These are phyloP conservation scores for Quambalaria eucalypti DNA, from an alignment of 1,284 basidiomycete species.

Conservation along the genomic window DNA sequence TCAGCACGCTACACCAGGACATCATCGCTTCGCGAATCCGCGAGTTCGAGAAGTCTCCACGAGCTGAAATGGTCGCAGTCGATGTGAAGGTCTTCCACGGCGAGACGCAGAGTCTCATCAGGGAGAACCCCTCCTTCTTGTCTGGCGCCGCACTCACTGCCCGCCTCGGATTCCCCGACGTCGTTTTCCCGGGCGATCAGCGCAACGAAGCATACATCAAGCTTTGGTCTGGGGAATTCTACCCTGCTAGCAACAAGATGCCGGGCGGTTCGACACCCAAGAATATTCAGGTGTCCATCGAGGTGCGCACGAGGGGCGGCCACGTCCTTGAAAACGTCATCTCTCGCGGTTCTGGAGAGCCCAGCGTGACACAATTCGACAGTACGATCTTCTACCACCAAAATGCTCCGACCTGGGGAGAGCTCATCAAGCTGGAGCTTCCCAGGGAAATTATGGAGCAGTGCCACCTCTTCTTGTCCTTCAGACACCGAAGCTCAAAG, in stretches of 20 bases:
- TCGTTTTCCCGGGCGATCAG: constrained; percentile 83
- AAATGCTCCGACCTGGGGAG: constrained; percentile 71
- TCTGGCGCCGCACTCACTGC: constrained; percentile 71
- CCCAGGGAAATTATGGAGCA: constrained; percentile 62
- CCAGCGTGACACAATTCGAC: constrained; percentile 67
- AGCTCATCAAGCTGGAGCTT: constrained; percentile 76
- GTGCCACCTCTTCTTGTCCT: constrained; percentile 90
- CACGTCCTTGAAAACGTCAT: constrained; percentile 65
- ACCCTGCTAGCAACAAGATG: constrained; percentile 30
- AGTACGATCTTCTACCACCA: constrained; percentile 61
- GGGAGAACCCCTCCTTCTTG: constrained; percentile 77
- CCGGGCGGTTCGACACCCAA: constrained; percentile 22
- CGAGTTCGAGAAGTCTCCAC: constrained; percentile 73
- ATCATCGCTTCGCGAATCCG: constrained; percentile 71
- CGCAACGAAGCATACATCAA: constrained; percentile 89
- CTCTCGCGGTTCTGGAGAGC: constrained; percentile 76
- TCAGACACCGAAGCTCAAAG: constrained; percentile 65
- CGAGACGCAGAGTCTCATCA: constrained; percentile 63
- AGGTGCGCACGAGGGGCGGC: constrained; percentile 72
- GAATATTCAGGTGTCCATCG: constrained; percentile 81
- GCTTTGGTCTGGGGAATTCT: constrained; percentile 42
- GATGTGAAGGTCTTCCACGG: constrained; percentile 84
- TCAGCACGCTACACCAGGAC: constrained; percentile 88
- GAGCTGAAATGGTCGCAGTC: constrained; percentile 79
- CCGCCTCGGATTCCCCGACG: constrained; percentile 91